Percentiles rank a stretch among this genome's conserved stretches.
These are phyloP conservation scores for Rhizopogon sp. DNA, from an alignment of 768 basidiomycete genomes.

Conservation along the genomic window DNA sequence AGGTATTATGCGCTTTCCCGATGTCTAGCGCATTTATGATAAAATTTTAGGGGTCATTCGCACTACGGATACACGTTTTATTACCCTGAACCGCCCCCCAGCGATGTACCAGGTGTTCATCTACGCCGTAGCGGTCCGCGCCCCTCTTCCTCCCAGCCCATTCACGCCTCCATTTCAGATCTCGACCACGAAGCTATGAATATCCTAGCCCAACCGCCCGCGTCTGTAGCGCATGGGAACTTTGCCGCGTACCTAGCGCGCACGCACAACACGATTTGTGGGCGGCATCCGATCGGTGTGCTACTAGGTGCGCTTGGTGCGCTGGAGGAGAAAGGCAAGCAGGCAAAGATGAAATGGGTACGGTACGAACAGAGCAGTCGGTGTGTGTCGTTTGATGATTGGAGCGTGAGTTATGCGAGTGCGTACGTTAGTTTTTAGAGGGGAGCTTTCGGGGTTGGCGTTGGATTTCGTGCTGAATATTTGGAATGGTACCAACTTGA, in stretches of 20 bases:
- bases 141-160: slow-evolving; percentile 48
- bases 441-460: background rate
- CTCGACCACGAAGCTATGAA: slow-evolving; percentile 89
- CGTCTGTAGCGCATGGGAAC: slow-evolving; percentile 47
- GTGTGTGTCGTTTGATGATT: slow-evolving; percentile 63
- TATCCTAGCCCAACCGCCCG: slow-evolving; percentile 54
- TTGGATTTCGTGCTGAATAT: too few species aligned
- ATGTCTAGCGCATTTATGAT: background rate
- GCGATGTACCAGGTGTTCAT: slow-evolving; percentile 38
- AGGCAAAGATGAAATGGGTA: slow-evolving; percentile 65
- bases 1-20: slow-evolving; percentile 21
- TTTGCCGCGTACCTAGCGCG: slow-evolving; percentile 65
- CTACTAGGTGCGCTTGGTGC: slow-evolving; percentile 70
- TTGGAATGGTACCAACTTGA: too few species aligned
- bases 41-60: slow-evolving; percentile 60
- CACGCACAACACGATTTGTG: slow-evolving; percentile 96
- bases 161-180: slow-evolving; percentile 76
- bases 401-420: slow-evolving; percentile 96
- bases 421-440: slow-evolving; percentile 60
- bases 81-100: slow-evolving; percentile 59
- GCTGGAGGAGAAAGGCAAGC: slow-evolving; percentile 40
- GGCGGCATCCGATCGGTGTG: slow-evolving; percentile 93
- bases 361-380: slow-evolving; percentile 90
- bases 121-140: slow-evolving; percentile 43
- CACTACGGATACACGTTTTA: slow-evolving; percentile 83